Conservation (phyloP, 345 rosid genomes). For the Corchorus olitorius region DNA sequence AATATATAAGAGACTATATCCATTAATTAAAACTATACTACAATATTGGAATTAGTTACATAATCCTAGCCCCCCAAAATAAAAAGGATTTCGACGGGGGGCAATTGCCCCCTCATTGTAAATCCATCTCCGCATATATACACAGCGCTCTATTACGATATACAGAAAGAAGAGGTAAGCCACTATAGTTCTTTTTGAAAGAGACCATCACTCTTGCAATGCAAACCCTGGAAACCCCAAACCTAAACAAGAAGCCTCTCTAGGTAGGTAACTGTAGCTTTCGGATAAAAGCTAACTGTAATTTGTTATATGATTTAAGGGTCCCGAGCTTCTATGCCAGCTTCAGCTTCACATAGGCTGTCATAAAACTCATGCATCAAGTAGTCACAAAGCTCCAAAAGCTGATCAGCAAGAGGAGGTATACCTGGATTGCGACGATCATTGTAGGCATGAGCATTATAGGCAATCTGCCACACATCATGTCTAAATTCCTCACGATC, state of each 20-base stretch:
- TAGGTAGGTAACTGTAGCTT: conserved; percentile 4
- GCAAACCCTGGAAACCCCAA: neutral
- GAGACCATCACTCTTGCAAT: neutral
- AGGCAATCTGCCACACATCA: conserved; percentile 83
- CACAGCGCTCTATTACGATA: neutral
- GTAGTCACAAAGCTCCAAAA: conserved; percentile 86
- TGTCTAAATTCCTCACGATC: conserved; percentile 70
- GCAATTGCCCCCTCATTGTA: too few species aligned
- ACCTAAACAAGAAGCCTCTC: neutral
- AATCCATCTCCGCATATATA: neutral
- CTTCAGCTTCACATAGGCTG: conserved; percentile 67
- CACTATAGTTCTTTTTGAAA: neutral
- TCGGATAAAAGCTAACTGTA: conserved; percentile 12
- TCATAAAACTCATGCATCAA: conserved; percentile 48
- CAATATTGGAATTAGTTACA: too few species aligned
- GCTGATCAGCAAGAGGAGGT: conserved; percentile 97
- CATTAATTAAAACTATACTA: too few species aligned
- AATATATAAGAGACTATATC: too few species aligned
- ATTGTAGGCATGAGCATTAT: conserved; percentile 81
- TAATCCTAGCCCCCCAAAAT: too few species aligned
- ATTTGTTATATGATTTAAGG: conserved; percentile 8
- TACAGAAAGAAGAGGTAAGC: neutral
- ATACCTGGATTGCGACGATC: conserved; percentile 82
- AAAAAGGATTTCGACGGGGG: too few species aligned
- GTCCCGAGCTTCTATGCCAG: conserved; percentile 47